phyloP scores from a whole-genome alignment of 441 rosid species.

The Adansonia madagascariensis region DNA sequence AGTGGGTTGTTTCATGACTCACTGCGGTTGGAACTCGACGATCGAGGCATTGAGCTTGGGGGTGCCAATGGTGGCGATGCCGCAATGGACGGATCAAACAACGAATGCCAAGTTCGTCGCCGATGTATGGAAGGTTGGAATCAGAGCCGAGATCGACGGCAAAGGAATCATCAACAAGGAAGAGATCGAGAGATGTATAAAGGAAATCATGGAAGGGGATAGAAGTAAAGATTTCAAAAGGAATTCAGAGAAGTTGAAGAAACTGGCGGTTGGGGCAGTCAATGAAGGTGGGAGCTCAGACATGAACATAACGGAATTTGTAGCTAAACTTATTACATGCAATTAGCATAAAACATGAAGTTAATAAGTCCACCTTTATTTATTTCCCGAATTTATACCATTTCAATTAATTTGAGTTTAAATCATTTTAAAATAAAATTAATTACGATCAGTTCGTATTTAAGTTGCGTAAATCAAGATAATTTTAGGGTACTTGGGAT shows the following conservation, averaged over 20 bases:
- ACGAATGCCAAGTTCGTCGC: slow-evolving; percentile 50
- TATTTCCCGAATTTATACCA: too few species aligned
- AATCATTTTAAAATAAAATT: too few species aligned
- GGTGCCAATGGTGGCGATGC: slow-evolving; percentile 62
- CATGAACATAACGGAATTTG: slow-evolving; percentile 45
- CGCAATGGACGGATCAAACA: slow-evolving; percentile 55
- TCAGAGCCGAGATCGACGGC: slow-evolving; percentile 36
- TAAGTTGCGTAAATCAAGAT: too few species aligned
- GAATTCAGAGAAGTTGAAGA: slow-evolving; percentile 46
- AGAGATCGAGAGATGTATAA: slow-evolving; percentile 41
- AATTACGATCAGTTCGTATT: too few species aligned
- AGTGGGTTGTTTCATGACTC: slow-evolving; percentile 57
- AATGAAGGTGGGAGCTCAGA: slow-evolving; percentile 59
- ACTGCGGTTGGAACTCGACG: slow-evolving; percentile 72
- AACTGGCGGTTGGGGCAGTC: slow-evolving; percentile 46
- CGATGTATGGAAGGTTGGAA: slow-evolving; percentile 57
- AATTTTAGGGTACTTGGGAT: too few species aligned
- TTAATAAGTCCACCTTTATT: too few species aligned
- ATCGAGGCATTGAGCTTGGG: slow-evolving; percentile 54
- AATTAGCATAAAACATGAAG: neutral
- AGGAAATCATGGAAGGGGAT: slow-evolving; percentile 53
- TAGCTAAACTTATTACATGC: slow-evolving; percentile 29
- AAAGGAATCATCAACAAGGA: slow-evolving; percentile 38
- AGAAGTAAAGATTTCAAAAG: slow-evolving; percentile 40
- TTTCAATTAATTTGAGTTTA: too few species aligned